Base-by-base conservation (phyloP, 2,329 filamentous ascomycete species). In the Pseudonectria foliicola region DNA sequence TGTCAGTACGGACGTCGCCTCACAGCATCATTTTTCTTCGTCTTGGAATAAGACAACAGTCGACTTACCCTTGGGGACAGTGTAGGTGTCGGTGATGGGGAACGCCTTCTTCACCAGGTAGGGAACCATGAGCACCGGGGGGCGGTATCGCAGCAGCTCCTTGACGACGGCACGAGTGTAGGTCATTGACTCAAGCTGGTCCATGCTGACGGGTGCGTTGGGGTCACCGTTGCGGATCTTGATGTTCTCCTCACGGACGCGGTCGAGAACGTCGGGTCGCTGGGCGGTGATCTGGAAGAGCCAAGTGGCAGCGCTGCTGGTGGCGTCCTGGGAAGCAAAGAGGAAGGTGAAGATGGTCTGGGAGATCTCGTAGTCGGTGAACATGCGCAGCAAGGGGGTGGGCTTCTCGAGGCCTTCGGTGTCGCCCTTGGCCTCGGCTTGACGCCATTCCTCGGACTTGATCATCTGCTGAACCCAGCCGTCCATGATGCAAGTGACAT, bases 281-380 rank as follows among this genome's bases (percentile, higher is more conserved):
- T 96, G 87, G 30, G 92, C 89, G 68, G 87, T 81, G 54, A 87
- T 76, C 68, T 98, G 92, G 73, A 95, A 95, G 45, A 96, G 67
- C 88, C 92, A 96, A 34, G 89, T 95, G 53, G 77, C 80, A 42
- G 92, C 90, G 54, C 86, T 93, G 66, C 84, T 92, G 43, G 92
- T 95, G 47, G 92, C 92, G 61, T 98, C 92, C 66, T 96, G 92
- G 4, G 89, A 95, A 42, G 92, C 90, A 64, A 96, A 96, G 42
- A 96, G 73, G 71, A 96, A 95, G 32, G 90, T 94, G 67, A 95
- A 95, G 55, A 96, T 61, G 15, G 90, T 95, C 70, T 92, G 85
- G 37, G 86, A 75, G 54, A 96, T 95, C 64, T 96, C 89, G 53
- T 82, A 84, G 59, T 96, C 85, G 62, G 74, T 80, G 64, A 95